These are phyloP conservation scores for Bipolaris zeicola DNA, from an alignment of 2,329 filamentous ascomycete genomes.

Conservation along the genomic window DNA sequence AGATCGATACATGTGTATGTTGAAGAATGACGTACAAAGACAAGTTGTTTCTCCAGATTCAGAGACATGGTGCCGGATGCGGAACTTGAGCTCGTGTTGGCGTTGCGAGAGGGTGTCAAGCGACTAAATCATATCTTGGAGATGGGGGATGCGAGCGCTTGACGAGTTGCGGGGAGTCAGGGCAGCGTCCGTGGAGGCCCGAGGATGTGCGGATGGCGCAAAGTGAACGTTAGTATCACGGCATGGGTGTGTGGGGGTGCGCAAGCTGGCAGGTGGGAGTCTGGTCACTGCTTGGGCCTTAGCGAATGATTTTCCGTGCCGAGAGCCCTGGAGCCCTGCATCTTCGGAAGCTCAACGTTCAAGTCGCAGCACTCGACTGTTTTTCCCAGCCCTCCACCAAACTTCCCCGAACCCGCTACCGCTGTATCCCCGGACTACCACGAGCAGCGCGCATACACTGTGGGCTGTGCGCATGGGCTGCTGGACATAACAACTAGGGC, in stretches of 20 bases:
- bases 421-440: conserved; percentile 15
- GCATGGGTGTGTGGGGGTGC: conserved; percentile 32
- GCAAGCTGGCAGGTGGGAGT: conserved; percentile 28
- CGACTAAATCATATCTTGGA: conserved; percentile 38
- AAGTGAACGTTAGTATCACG: conserved; percentile 32
- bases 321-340: conserved; percentile 12
- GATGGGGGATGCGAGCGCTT: conserved; percentile 5
- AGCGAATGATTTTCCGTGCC: conserved; percentile 28
- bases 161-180: conserved; percentile 8
- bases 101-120: conserved; percentile 25
- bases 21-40: conserved; percentile 67
- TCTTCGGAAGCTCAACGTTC: conserved; percentile 10
- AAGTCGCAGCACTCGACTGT: conserved; percentile 15
- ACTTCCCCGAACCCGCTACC: conserved; percentile 16
- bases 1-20: conserved; percentile 11
- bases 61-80: conserved; percentile 58
- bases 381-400: conserved; percentile 17
- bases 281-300: conserved; percentile 15
- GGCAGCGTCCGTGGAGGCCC: conserved; percentile 22
- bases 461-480: conserved; percentile 36
- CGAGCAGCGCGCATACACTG: conserved; percentile 24
- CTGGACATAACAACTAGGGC: conserved; percentile 24
- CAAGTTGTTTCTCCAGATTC: conserved; percentile 80
- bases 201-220: conserved; percentile 24
- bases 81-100: conserved; percentile 35